These are phyloP conservation scores for Paecilomyces sp. DNA, from an alignment of 2,329 filamentous ascomycete genomes.

Conservation along the genomic window DNA sequence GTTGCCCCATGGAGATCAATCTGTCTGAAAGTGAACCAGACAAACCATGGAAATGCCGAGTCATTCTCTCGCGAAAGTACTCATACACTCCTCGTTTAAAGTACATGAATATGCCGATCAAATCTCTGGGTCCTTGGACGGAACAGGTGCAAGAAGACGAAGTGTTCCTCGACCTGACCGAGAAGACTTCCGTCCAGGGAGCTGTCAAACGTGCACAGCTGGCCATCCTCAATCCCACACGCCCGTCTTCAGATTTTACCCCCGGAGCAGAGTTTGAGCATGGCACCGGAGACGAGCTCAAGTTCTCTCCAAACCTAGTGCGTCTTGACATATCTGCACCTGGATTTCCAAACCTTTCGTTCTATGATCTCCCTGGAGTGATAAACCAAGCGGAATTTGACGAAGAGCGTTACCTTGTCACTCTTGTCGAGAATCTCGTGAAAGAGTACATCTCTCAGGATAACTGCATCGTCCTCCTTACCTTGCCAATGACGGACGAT, in stretches of 20 bases:
- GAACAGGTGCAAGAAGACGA: constrained; percentile 40
- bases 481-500: constrained; percentile 71
- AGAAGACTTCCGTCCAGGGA: constrained; percentile 58
- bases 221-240: constrained; percentile 64
- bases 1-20: constrained; percentile 74
- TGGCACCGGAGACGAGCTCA: constrained; percentile 39
- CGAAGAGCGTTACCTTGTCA: constrained; percentile 61
- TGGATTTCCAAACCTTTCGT: constrained; percentile 64
- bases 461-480: constrained; percentile 69
- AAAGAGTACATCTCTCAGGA: constrained; percentile 61
- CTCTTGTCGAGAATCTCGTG: constrained; percentile 65
- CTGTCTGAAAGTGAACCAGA: constrained; percentile 46
- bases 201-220: constrained; percentile 68
- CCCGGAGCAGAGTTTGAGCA: constrained; percentile 41
- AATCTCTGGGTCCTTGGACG: constrained; percentile 59
- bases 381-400: constrained; percentile 62
- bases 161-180: constrained; percentile 57
- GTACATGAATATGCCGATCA: constrained; percentile 43
- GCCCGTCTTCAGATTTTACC: constrained; percentile 47
- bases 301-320: constrained; percentile 78
- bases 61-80: constrained; percentile 62
- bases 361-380: constrained; percentile 79
- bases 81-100: constrained; percentile 34
- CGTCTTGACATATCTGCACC: constrained; percentile 68
- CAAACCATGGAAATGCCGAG: constrained; percentile 56